Evolutionary conservation across 306 rosid species (phyloP), one percentile per base, ranked within the genome.

Genomic region (Abrus pulchellus): DNA sequence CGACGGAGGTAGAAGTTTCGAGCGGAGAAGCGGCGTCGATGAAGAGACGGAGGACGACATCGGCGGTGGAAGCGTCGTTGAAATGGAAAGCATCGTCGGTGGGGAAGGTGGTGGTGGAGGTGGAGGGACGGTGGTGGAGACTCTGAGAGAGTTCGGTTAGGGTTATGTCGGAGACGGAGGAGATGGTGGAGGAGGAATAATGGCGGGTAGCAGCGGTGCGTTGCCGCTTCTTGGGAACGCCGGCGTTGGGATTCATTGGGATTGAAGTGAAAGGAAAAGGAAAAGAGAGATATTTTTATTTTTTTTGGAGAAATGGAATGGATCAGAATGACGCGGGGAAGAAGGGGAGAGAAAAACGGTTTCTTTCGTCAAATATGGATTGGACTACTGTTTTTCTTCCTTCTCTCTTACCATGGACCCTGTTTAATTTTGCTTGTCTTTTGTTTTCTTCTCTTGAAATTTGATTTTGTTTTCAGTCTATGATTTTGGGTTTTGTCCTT

Each of bases 21-120:
- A 77, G 56, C 2, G 92, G 68, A 9, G 85, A 73, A 12, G 69
- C 30, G 12, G 73, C 32, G 50, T 92, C 93, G 48, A 82, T 69
- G 83, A 81, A 90, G 40, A 93, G 91, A 28, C 93, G 92, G 57
- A 95, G 95, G 47, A 87, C 3, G 47, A 95, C 88, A 62, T 95
- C 97, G 0, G 97, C 93, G 45, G 94, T 86, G 76, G 90, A 79
- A 2, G 90, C 40, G 67, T 93, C 97, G 83, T 93, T 81, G 79
- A 89, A 94, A 32, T 53, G 43, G 9, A 73, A 50, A 12, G 43
- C 55, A 7, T 20, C 28, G 54, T 2, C 33, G 68, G 62, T 11
- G 9, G 1, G 20, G 20, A 20, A 20, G 20, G 20, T 20, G 20
- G 20, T 20, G 20, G 20, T 20, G 20, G 20, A 20, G 56, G 77